phyloP scores from a whole-genome alignment of 2,329 filamentous ascomycete genomes.

The Ascochyta clinopodiicola region DNA sequence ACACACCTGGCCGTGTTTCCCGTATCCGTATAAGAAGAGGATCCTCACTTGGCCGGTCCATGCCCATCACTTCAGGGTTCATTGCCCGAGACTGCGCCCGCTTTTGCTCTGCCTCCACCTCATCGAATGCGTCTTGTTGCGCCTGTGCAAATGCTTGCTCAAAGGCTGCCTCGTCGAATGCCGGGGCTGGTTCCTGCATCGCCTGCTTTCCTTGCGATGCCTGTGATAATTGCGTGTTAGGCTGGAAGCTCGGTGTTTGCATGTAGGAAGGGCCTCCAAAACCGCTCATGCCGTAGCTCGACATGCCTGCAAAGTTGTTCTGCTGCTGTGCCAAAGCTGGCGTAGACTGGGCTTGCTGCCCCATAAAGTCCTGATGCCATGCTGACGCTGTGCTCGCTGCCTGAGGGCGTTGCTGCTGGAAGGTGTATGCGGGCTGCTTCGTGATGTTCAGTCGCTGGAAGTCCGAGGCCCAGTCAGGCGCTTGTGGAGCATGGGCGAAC shows the following conservation, averaged over 20 bases:
- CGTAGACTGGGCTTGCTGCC: slow-evolving; percentile 44
- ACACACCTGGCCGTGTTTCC: slow-evolving; percentile 45
- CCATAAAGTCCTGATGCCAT: slow-evolving; percentile 69
- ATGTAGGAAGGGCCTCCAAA: slow-evolving; percentile 38
- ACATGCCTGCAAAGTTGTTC: slow-evolving; percentile 34
- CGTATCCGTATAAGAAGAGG: slow-evolving; percentile 41
- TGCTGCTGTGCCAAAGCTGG: slow-evolving; percentile 40
- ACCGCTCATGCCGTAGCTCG: slow-evolving; percentile 36
- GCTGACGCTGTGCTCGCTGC: slow-evolving; percentile 43
- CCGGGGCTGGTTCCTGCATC: slow-evolving; percentile 45
- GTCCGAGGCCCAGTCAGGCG: slow-evolving; percentile 57
- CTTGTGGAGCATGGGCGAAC: slow-evolving; percentile 41
- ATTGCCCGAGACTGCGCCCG: slow-evolving; percentile 19
- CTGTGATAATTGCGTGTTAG: slow-evolving; percentile 27
- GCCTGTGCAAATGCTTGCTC: slow-evolving; percentile 61
- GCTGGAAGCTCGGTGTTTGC: slow-evolving; percentile 28
- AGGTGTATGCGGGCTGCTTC: slow-evolving; percentile 51
- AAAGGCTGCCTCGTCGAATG: slow-evolving; percentile 63
- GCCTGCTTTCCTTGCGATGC: slow-evolving; percentile 44
- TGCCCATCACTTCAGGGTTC: slow-evolving; percentile 24
- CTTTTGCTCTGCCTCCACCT: slow-evolving; percentile 25
- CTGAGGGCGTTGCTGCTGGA: slow-evolving; percentile 54
- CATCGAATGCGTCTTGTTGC: slow-evolving; percentile 48
- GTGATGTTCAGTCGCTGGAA: slow-evolving; percentile 57
- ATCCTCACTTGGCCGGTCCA: slow-evolving; percentile 36